Evolutionary conservation across 2,329 filamentous ascomycete genomes (phyloP).

Genomic region (Fonsecaea nubica): DNA sequence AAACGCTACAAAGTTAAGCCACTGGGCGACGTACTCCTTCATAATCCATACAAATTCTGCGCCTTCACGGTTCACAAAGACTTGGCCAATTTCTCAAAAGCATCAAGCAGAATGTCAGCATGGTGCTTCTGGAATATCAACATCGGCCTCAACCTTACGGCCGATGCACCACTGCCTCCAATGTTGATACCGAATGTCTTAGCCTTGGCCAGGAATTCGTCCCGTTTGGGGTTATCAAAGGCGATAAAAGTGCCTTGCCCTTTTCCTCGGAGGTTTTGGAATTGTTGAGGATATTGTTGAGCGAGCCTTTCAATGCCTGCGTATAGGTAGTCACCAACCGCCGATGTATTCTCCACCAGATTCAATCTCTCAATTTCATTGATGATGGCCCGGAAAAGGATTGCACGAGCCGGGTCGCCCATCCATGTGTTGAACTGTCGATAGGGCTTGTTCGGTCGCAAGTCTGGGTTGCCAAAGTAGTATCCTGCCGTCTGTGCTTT

Average conservation of each 20-base stretch:
- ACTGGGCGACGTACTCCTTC: not conserved
- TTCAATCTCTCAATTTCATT: slow-evolving; percentile 77
- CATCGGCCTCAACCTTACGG: slow-evolving; percentile 86
- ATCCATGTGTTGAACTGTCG: slow-evolving; percentile 98
- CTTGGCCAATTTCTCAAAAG: slow-evolving; percentile 74
- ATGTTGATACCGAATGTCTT: slow-evolving; percentile 86
- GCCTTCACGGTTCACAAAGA: slow-evolving; percentile 26
- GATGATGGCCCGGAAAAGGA: slow-evolving; percentile 86
- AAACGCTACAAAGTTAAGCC: slow-evolving; percentile 4
- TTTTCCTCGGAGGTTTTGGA: slow-evolving; percentile 84
- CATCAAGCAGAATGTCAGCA: slow-evolving; percentile 79
- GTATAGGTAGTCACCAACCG: slow-evolving; percentile 80
- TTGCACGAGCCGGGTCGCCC: slow-evolving; percentile 83
- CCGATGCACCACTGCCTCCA: slow-evolving; percentile 76
- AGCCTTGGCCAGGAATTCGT: slow-evolving; percentile 77
- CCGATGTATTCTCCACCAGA: slow-evolving; percentile 79
- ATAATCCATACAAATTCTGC: slow-evolving; percentile 13
- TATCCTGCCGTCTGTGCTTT: slow-evolving; percentile 94
- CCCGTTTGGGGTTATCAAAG: slow-evolving; percentile 81
- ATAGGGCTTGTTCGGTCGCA: slow-evolving; percentile 91
- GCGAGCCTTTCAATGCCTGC: slow-evolving; percentile 71
- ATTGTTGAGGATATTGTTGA: slow-evolving; percentile 74
- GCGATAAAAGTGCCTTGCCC: slow-evolving; percentile 91
- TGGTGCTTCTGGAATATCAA: slow-evolving; percentile 91
- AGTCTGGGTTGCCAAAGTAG: slow-evolving; percentile 80